phyloP scores from a whole-genome alignment of 192 early-diverging fungal genomes.

The Rhizoclosmatium globosum region DNA sequence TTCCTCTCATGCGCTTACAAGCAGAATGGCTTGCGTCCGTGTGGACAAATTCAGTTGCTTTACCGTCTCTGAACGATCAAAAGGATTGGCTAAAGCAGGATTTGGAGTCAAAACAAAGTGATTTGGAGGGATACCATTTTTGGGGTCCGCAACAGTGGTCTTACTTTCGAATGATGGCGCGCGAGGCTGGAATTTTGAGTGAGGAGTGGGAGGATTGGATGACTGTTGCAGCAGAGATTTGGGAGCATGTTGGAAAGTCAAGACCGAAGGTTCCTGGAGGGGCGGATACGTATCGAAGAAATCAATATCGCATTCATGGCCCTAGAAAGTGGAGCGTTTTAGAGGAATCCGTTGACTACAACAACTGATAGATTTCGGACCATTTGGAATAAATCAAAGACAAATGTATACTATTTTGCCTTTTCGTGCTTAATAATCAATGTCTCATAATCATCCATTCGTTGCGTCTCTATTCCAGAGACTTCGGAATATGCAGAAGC shows the following conservation, averaged over 20 bases:
- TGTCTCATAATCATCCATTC: not conserved
- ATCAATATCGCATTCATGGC: not conserved
- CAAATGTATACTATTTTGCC: too few relatives aligned
- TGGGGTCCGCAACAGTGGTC: not conserved
- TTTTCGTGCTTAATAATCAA: not conserved
- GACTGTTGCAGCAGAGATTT: conserved; percentile 7
- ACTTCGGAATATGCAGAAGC: not conserved
- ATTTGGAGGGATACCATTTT: not conserved
- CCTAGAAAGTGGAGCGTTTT: too few relatives aligned
- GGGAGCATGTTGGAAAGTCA: conserved; percentile 3
- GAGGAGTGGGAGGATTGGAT: not conserved
- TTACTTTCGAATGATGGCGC: not conserved
- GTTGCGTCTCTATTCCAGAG: not conserved
- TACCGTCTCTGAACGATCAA: not conserved
- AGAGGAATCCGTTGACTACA: too few relatives aligned
- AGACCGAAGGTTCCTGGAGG: not conserved
- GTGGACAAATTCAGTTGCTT: not conserved
- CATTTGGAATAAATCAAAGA: too few relatives aligned
- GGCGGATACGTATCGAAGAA: not conserved
- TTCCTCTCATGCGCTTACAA: conserved; percentile 70
- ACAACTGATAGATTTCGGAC: too few relatives aligned
- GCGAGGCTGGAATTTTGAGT: not conserved
- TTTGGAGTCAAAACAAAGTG: not conserved
- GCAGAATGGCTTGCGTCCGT: conserved; percentile 28
- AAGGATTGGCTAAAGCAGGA: not conserved